phyloP scores from a whole-genome alignment of 345 rosid species.

The Garcia nutans region DNA sequence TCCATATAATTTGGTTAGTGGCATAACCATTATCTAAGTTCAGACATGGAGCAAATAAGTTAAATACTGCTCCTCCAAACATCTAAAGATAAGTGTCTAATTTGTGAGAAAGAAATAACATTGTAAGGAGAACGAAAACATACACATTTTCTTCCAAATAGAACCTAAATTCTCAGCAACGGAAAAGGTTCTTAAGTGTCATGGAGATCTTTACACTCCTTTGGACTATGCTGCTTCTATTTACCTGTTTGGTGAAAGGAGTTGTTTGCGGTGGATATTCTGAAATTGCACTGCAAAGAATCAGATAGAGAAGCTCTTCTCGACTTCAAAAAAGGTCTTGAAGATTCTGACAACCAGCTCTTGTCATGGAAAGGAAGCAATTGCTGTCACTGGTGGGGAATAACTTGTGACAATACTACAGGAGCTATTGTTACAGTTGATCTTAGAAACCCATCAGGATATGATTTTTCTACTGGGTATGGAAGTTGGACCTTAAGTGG shows the following conservation, averaged over 20 bases:
- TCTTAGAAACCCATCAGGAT: constrained; percentile 22
- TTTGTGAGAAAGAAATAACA: too few relatives aligned
- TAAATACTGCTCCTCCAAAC: too few relatives aligned
- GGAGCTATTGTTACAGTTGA: constrained; percentile 31
- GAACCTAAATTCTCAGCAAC: too few relatives aligned
- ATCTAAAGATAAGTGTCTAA: too few relatives aligned
- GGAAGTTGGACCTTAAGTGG: constrained; percentile 37
- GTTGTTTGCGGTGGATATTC: background rate
- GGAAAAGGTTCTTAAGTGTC: background rate
- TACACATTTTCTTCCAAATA: too few relatives aligned
- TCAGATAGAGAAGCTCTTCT: constrained; percentile 2
- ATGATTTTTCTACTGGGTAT: constrained; percentile 21
- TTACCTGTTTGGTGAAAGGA: background rate
- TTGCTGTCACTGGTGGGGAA: constrained; percentile 42
- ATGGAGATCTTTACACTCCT: background rate
- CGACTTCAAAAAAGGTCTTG: constrained; percentile 9
- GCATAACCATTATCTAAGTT: too few relatives aligned
- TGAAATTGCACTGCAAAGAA: background rate
- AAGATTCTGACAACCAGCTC: background rate
- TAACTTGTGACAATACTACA: constrained; percentile 18
- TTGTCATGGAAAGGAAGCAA: constrained; percentile 7
- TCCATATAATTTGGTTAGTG: too few relatives aligned
- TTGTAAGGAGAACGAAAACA: too few relatives aligned
- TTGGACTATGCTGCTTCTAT: background rate
- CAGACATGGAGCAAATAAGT: too few relatives aligned